Evolutionary conservation across 345 rosid genomes (phyloP), one percentile per base, ranked within the genome.

Genomic region (Salix udensis): DNA sequence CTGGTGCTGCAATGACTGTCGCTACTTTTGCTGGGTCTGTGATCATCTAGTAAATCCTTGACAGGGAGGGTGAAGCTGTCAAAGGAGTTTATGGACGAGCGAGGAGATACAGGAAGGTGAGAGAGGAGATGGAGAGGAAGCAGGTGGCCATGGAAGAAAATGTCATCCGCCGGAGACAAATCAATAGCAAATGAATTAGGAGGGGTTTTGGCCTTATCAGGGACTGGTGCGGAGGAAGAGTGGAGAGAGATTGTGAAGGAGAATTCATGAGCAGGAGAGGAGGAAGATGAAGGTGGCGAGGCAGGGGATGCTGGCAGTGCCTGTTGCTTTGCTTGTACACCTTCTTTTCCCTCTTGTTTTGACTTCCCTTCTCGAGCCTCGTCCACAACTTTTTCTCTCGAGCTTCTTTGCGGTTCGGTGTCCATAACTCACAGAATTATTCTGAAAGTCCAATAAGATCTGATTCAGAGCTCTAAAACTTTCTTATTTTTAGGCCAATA

Each of bases 71-170:
- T 81, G 73, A 88, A 88, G 76, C 92, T 87, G 82, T 93, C 95
- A 75, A 83, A 62, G 2, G 97, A 95, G 53, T 90, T 85, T 8
- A 88, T 86, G 52, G 98, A 91, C 36, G 93, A 84, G 66, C 98
- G 87, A 11, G 97, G 91, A 80, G 98, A 91, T 21, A 81, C 82
- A 2, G 98, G 94, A 26, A 88, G 94, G 82, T 91, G 96, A 40
- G 99, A 88, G 72, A 90, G 90, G 80, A 90, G 87, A 48, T 90
- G 94, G 50, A 91, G 98, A 74, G 98, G 97, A n/a, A 95, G 96
- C 79, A 95, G 88, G 76, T 95, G 98, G 50, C 99, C 99, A 73
- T 93, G 97, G 83, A 94, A 94, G 96, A 94, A 94, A 83, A 94
- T 94, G 65, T 94, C 98, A 82, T 94, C 97, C 0, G 98, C 98